These are phyloP conservation scores for Xylaria arbuscula DNA, from an alignment of 2,329 filamentous ascomycete genomes.

Conservation along the genomic window DNA sequence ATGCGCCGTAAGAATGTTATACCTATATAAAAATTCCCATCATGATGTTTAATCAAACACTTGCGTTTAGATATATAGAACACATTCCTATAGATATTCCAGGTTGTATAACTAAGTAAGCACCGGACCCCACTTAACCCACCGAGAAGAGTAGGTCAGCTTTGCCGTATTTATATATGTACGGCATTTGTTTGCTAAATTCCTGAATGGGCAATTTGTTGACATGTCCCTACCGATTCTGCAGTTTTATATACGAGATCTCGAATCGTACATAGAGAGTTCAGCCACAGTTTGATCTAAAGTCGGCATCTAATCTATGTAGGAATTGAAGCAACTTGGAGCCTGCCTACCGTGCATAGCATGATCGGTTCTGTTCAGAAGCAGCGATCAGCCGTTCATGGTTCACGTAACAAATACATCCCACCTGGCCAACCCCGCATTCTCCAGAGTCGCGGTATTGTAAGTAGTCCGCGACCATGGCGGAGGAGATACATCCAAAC, in stretches of 20 bases:
- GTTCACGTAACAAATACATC: constrained; percentile 24
- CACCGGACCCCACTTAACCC: constrained; percentile 17
- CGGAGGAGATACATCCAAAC: constrained; percentile 34
- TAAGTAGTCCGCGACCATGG: constrained; percentile 31
- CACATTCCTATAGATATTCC: neutral
- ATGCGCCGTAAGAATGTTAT: no score
- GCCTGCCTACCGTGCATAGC: constrained; percentile 15
- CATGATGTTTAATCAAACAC: neutral
- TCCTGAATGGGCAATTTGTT: constrained; percentile 33
- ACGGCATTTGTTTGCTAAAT: constrained; percentile 22
- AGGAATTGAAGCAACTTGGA: neutral
- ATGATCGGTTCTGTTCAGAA: constrained; percentile 28
- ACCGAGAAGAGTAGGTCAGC: neutral
- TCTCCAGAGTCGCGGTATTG: constrained; percentile 35
- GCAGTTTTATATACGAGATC: neutral
- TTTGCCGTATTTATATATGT: neutral
- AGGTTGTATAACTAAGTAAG: constrained; percentile 18
- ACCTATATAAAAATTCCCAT: constrained; percentile 14
- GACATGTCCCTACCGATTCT: constrained; percentile 8
- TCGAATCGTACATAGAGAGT: neutral
- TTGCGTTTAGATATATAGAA: neutral
- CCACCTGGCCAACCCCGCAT: constrained; percentile 35
- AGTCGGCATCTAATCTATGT: neutral
- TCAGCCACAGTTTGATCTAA: neutral
- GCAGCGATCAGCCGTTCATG: constrained; percentile 29